A percentile compares a stretch with the other conserved stretches of the same genome.
Conservation (phyloP, 2,329 filamentous ascomycete species). For the Diplodia scrobiculata region DNA sequence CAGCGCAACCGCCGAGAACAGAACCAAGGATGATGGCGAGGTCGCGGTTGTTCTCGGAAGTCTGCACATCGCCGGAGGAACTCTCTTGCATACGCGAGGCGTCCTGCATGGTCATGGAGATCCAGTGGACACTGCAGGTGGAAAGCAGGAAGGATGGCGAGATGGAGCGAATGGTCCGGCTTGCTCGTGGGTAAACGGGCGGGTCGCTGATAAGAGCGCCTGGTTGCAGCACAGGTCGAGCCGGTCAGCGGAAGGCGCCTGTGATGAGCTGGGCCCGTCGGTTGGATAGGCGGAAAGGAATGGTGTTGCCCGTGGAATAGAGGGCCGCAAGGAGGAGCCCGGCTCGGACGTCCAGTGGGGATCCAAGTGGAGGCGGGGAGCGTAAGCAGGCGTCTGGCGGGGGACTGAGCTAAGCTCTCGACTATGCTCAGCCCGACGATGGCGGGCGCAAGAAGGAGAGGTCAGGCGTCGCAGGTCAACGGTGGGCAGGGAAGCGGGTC, state of each 20-base stretch:
- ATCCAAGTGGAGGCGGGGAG: neutral
- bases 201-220: neutral
- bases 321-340: conserved; percentile 8
- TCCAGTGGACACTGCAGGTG: neutral
- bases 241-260: neutral
- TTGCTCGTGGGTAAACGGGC: neutral
- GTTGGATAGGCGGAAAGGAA: conserved; percentile 15
- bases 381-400: neutral
- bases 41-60: conserved; percentile 30
- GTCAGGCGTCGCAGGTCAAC: conserved; percentile 18
- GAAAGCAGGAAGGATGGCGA: neutral
- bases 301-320: conserved; percentile 3
- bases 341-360: neutral
- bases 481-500: conserved; percentile 9
- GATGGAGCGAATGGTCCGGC: neutral
- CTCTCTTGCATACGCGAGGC: neutral
- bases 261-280: neutral
- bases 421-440: conserved; percentile 15
- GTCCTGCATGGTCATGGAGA: conserved; percentile 18
- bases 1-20: conserved; percentile 41
- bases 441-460: neutral
- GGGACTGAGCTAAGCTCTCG: conserved; percentile 12
- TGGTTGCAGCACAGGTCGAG: conserved; percentile 14
- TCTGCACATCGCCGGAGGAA: conserved; percentile 10
- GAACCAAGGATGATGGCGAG: conserved; percentile 45